A percentile compares a stretch with the other conserved stretches of the same genome.
Conservation (phyloP, 2,329 filamentous ascomycete genomes). For the Aspergillus tamarii region DNA sequence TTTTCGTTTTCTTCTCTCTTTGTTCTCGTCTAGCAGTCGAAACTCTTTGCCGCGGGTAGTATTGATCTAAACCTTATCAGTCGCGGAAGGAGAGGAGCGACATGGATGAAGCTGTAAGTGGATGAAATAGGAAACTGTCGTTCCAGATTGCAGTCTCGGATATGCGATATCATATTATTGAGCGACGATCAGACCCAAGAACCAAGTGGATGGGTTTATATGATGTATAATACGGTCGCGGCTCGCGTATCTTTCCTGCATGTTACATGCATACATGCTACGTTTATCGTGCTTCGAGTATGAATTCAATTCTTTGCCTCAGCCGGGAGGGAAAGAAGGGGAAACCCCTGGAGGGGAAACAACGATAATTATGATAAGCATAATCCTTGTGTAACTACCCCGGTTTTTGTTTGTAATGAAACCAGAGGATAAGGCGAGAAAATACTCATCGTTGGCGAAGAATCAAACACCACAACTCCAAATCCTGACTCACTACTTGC, state of each 20-base stretch:
- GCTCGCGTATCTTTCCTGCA: neutral
- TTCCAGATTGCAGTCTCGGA: neutral
- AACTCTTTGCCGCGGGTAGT: neutral
- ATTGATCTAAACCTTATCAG: conserved; percentile 13
- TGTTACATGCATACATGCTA: neutral
- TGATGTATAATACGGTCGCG: neutral
- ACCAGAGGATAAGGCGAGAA: too few relatives aligned
- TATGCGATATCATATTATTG: conserved; percentile 9
- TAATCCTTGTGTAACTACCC: neutral
- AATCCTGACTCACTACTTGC: neutral
- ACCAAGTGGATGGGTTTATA: conserved; percentile 12
- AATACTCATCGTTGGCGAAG: too few relatives aligned
- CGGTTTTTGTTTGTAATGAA: neutral
- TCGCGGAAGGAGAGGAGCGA: neutral
- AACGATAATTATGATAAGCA: neutral
- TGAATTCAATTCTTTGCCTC: neutral
- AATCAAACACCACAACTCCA: neutral
- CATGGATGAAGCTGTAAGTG: conserved; percentile 1
- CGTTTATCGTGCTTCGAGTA: neutral
- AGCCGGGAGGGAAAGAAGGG: neutral
- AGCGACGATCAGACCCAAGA: conserved; percentile 15
- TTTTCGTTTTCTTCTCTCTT: neutral
- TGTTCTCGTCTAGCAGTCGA: neutral
- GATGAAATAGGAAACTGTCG: neutral
- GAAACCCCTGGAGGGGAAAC: too few relatives aligned